Base-by-base conservation (phyloP, 345 rosid genomes). In the Lumnitzera littorea region DNA sequence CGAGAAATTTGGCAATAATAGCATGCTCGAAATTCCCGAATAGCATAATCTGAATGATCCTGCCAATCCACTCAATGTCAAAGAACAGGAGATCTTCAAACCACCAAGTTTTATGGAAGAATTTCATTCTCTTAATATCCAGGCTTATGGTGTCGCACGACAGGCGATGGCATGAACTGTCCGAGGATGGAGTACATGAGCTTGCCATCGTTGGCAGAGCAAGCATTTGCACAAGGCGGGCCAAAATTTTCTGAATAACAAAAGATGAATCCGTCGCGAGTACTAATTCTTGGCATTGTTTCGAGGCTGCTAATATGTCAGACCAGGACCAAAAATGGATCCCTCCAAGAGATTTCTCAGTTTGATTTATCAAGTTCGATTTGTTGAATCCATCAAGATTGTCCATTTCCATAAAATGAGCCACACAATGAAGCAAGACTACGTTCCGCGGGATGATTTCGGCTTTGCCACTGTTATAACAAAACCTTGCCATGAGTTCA, bases 321-420 rank as follows among this genome's bases (percentile, higher is more conserved):
- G 80, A 61, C 88, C 88, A 85, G 12, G 81, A 58, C 91, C 84
- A 85, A 70, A 51, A 55, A 47, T 55, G 50, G 65, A 80, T 73
- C 20, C 70, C 85, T 65, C 62, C 65, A 12, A 78, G 76, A 54
- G 55, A 66, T 24, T 53, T 76, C 31, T 67, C 72, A 0, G 66
- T 74, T 57, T 57, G 84, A 58, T 72, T 48, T 15, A 62, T 10
- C 59, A 84, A 57, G 24, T 63, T 70, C 6, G 50, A 55, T 0
- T 25, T 62, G 16, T 51, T 17, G 11, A 12, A 31, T 50, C 66
- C 56, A 50, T 70, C 58, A 5, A 31, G 57, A 2, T 24, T 55
- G 41, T 62, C 73, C 74, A 78, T 76, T 69, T 78, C 86, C 82
- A 78, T 65, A 69, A 70, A 82, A 54, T 48, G 61, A 5, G 86